A percentile compares a stretch with the other conserved stretches of the same genome.
phyloP scores from a whole-genome alignment of 2,329 filamentous ascomycete species.

The Hymenoscyphus infarciens region DNA sequence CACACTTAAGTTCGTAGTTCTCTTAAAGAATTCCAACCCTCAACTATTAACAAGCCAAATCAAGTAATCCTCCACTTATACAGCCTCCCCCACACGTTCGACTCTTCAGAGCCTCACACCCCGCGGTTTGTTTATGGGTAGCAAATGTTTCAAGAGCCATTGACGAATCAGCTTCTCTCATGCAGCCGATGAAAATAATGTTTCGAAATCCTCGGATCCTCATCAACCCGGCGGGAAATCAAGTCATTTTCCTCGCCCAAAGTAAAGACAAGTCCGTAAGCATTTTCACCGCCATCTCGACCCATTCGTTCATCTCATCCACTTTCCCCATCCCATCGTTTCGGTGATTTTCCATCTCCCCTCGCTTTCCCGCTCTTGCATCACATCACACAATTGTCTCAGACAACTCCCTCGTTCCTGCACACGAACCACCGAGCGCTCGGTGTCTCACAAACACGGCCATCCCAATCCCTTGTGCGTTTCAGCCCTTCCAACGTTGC shows the following conservation, averaged over 20 bases:
- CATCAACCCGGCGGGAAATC: not conserved
- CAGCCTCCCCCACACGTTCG: not conserved
- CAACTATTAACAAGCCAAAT: constrained; percentile 1
- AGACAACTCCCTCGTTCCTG: not conserved
- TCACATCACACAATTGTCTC: constrained; percentile 2
- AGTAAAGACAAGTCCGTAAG: not conserved
- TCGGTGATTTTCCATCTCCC: constrained; percentile 1
- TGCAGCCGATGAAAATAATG: not conserved
- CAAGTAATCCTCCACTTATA: not conserved
- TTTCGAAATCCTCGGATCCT: not conserved
- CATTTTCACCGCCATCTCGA: not conserved
- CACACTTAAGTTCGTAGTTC: not conserved
- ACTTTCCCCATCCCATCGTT: not conserved
- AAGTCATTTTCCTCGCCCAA: not conserved
- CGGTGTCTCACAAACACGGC: not conserved
- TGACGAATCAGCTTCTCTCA: constrained; percentile 1
- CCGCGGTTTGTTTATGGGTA: not conserved
- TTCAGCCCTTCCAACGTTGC: constrained; percentile 6
- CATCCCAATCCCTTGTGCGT: not conserved
- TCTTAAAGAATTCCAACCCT: not conserved
- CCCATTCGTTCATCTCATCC: not conserved
- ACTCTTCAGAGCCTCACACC: not conserved
- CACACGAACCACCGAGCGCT: constrained; percentile 4
- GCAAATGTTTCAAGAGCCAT: not conserved
- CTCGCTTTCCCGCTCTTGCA: not conserved